These are phyloP conservation scores for Saccharum spontaneum DNA, from an alignment of 176 grass and related monocot species.

Conservation along the genomic window DNA sequence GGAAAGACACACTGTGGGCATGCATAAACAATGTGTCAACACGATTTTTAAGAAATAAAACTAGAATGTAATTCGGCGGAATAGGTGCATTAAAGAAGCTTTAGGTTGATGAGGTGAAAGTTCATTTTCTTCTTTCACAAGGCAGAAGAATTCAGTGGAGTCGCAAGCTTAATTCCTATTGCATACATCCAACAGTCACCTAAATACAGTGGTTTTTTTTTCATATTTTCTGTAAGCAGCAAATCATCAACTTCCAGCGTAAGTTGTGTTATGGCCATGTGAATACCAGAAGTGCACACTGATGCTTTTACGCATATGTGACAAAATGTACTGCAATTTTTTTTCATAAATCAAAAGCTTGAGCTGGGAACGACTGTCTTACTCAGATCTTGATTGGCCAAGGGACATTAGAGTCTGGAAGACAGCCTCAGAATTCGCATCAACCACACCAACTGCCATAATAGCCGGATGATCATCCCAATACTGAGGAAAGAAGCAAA, in stretches of 20 bases:
- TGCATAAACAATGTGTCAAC: background rate
- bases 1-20: background rate
- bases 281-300: background rate
- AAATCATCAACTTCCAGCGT: background rate
- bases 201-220: background rate
- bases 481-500: slow-evolving; percentile 58
- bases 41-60: background rate
- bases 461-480: slow-evolving; percentile 97
- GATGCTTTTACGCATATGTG: background rate
- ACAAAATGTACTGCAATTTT: background rate
- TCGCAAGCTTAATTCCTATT: background rate
- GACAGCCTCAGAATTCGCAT: slow-evolving; percentile 77
- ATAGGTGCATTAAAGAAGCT: background rate
- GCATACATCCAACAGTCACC: background rate
- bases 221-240: background rate
- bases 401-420: slow-evolving; percentile 97
- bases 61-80: background rate
- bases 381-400: slow-evolving; percentile 93
- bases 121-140: slow-evolving; percentile 1
- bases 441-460: slow-evolving; percentile 97
- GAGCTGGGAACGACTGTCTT: slow-evolving; percentile 40
- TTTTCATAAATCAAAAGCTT: background rate
- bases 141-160: background rate
- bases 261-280: background rate
- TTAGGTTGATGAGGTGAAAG: background rate